phyloP scores from a whole-genome alignment of 2,329 filamentous ascomycete genomes.

The Penicillium vulpinum region DNA sequence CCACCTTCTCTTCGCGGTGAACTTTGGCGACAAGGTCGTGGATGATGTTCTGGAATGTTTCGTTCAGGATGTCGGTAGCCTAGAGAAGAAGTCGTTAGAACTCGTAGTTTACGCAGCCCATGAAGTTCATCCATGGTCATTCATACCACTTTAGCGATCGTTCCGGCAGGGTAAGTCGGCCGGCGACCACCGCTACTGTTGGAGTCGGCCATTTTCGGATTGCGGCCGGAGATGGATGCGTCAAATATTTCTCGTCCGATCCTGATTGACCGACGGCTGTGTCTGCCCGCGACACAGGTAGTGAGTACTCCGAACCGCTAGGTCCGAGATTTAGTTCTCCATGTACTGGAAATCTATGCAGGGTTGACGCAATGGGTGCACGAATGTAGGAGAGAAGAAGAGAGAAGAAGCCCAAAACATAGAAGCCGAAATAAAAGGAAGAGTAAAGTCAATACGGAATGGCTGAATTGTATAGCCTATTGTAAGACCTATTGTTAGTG shows the following conservation, averaged over 20 bases:
- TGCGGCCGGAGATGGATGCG: conserved; percentile 13
- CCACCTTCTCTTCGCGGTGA: conserved; percentile 61
- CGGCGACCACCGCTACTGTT: conserved; percentile 30
- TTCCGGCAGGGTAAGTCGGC: conserved; percentile 36
- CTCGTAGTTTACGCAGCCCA: background rate
- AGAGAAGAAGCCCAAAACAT: conserved; percentile 12
- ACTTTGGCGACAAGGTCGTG: conserved; percentile 59
- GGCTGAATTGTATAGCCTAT: conserved; percentile 5
- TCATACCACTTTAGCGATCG: conserved; percentile 44
- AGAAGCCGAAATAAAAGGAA: conserved; percentile 3
- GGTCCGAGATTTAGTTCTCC: conserved; percentile 25
- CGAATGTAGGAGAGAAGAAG: conserved; percentile 15
- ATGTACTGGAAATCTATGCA: conserved; percentile 28
- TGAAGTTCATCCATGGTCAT: conserved; percentile 10
- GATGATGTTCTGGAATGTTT: conserved; percentile 60
- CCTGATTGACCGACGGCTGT: conserved; percentile 21
- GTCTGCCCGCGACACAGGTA: conserved; percentile 26
- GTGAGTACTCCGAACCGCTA: conserved; percentile 21
- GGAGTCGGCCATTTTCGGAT: conserved; percentile 34
- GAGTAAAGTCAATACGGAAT: background rate
- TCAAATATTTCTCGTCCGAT: conserved; percentile 9
- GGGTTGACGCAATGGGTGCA: conserved; percentile 17
- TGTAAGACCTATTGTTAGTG: conserved; percentile 10
- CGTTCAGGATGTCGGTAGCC: conserved; percentile 52
- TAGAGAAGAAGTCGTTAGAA: conserved; percentile 1